A percentile compares a stretch with the other conserved stretches of the same genome.
phyloP scores from a whole-genome alignment of 2,329 filamentous ascomycete genomes.

The Nakataea oryzae region DNA sequence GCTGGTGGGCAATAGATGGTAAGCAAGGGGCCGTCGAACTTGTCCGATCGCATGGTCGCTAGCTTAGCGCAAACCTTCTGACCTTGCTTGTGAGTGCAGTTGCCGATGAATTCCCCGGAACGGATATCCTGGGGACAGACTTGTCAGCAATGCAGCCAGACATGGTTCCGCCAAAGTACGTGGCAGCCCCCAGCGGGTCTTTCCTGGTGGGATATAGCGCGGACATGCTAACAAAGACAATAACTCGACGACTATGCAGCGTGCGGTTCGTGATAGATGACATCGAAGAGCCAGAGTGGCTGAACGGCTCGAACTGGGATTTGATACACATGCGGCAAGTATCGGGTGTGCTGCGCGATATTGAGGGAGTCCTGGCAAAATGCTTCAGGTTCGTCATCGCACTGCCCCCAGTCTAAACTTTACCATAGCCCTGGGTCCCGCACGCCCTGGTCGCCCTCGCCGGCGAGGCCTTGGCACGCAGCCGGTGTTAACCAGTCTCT shows the following conservation, averaged over 20 bases:
- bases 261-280: slow-evolving; percentile 54
- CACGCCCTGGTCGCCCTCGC: too few relatives aligned
- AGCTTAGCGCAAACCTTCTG: neutral
- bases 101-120: slow-evolving; percentile 25
- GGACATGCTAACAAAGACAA: neutral
- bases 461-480: too few relatives aligned
- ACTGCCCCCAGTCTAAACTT: slow-evolving; percentile 2
- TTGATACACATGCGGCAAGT: slow-evolving; percentile 41
- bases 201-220: too few relatives aligned
- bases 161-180: slow-evolving; percentile 41
- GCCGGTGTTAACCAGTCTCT: neutral
- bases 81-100: neutral
- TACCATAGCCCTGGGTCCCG: too few relatives aligned
- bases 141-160: slow-evolving; percentile 34
- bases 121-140: slow-evolving; percentile 29
- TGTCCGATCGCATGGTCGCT: neutral
- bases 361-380: slow-evolving; percentile 32
- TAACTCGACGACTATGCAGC: neutral
- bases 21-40: neutral
- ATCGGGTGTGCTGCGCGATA: slow-evolving; percentile 39
- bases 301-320: slow-evolving; percentile 40
- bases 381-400: slow-evolving; percentile 19
- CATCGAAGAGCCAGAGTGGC: slow-evolving; percentile 44
- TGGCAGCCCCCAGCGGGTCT: neutral
- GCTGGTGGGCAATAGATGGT: slow-evolving; percentile 30